These are phyloP conservation scores for Geranium rotundifolium DNA, from an alignment of 345 rosid species.

Conservation along the genomic window DNA sequence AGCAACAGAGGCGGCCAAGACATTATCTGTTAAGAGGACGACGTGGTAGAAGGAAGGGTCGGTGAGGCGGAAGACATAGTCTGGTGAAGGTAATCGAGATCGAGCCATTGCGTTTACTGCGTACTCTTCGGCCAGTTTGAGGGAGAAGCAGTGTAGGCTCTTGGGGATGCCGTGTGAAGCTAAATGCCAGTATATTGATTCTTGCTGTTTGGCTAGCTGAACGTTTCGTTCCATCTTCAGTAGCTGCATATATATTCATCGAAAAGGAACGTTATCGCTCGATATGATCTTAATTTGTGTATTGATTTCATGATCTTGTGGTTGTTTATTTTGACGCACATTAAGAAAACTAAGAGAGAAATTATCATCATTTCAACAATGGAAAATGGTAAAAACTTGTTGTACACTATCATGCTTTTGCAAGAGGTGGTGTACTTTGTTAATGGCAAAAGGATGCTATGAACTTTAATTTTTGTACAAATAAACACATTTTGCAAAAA, in stretches of 20 bases:
- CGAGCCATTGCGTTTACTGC: conserved; percentile 77
- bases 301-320: too few relatives aligned
- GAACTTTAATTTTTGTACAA: too few relatives aligned
- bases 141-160: conserved; percentile 76
- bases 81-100: conserved; percentile 69
- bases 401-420: too few relatives aligned
- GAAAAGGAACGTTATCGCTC: conserved; percentile 1
- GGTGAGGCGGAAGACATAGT: conserved; percentile 51
- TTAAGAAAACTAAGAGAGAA: too few relatives aligned
- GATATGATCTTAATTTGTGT: background rate
- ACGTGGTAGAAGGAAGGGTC: conserved; percentile 65
- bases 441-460: too few relatives aligned
- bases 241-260: conserved; percentile 32
- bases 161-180: conserved; percentile 85
- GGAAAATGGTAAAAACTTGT: too few relatives aligned
- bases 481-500: too few relatives aligned
- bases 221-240: conserved; percentile 63
- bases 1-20: conserved; percentile 86
- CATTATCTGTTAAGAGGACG: conserved; percentile 74
- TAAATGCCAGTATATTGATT: conserved; percentile 76
- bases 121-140: conserved; percentile 80
- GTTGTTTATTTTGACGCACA: too few relatives aligned
- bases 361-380: too few relatives aligned
- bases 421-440: too few relatives aligned
- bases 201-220: conserved; percentile 62